phyloP scores from a whole-genome alignment of 2,329 filamentous ascomycete genomes.

The Sclerotinia subarctica region DNA sequence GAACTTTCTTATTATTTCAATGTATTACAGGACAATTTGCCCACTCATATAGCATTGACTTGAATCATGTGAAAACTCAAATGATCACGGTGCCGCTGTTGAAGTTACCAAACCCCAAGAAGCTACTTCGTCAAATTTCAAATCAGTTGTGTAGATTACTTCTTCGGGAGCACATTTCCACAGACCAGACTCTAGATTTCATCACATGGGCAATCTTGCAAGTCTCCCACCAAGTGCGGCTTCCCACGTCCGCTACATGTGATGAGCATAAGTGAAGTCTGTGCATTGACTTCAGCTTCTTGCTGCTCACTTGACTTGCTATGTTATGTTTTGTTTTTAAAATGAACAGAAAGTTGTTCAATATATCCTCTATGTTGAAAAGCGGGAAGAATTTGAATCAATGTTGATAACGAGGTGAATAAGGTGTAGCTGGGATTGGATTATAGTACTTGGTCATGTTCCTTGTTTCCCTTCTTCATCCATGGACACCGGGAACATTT shows the following conservation, averaged over 20 bases:
- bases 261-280: background rate
- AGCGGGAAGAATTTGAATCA: background rate
- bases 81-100: background rate
- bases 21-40: background rate
- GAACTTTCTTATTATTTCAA: background rate
- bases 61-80: background rate
- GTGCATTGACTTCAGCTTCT: background rate
- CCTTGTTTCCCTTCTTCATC: background rate
- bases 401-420: background rate
- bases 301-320: background rate
- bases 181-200: background rate
- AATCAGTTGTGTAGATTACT: background rate
- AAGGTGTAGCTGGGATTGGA: background rate
- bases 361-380: background rate
- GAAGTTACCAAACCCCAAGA: background rate
- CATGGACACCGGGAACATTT: too few relatives aligned
- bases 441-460: background rate
- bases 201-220: background rate
- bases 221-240: background rate
- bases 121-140: background rate
- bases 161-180: background rate
- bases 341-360: background rate
- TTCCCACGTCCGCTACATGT: background rate
- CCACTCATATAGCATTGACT: background rate
- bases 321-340: background rate